These are phyloP conservation scores for Sporothrix sp. DNA, from an alignment of 2,329 filamentous ascomycete genomes.

Conservation along the genomic window DNA sequence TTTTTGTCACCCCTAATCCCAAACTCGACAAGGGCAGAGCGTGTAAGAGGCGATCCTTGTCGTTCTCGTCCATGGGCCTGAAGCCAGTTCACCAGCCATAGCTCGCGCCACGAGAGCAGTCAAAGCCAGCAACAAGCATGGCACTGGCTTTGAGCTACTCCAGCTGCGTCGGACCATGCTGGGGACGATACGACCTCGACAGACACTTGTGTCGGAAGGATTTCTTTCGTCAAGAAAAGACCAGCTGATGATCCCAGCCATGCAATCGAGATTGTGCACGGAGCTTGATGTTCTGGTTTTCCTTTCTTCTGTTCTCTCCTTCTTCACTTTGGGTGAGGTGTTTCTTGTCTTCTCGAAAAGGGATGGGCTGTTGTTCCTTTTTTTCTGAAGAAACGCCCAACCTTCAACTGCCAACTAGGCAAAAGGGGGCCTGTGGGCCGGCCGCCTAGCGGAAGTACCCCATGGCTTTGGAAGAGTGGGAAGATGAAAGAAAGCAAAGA, in stretches of 20 bases:
- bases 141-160: neutral
- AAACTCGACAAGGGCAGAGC: slow-evolving; percentile 17
- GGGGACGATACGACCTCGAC: slow-evolving; percentile 12
- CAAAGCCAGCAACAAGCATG: no score
- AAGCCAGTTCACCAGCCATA: slow-evolving; percentile 6
- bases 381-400: neutral
- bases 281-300: neutral
- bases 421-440: neutral
- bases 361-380: no score
- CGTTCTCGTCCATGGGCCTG: slow-evolving; percentile 1
- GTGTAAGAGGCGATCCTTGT: slow-evolving; percentile 13
- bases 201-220: neutral
- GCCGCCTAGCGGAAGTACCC: slow-evolving; percentile 9
- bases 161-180: slow-evolving; percentile 10
- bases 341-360: neutral
- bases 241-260: no score
- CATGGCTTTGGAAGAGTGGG: neutral
- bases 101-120: slow-evolving; percentile 6
- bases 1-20: slow-evolving; percentile 12
- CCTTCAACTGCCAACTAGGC: slow-evolving; percentile 1
- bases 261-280: neutral
- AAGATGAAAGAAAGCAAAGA: neutral
- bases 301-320: neutral
- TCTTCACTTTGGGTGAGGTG: neutral
- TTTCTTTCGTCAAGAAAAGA: neutral